These are phyloP conservation scores for Arthonia radiata DNA, from an alignment of 495 filamentous ascomycete genomes.

Conservation along the genomic window DNA sequence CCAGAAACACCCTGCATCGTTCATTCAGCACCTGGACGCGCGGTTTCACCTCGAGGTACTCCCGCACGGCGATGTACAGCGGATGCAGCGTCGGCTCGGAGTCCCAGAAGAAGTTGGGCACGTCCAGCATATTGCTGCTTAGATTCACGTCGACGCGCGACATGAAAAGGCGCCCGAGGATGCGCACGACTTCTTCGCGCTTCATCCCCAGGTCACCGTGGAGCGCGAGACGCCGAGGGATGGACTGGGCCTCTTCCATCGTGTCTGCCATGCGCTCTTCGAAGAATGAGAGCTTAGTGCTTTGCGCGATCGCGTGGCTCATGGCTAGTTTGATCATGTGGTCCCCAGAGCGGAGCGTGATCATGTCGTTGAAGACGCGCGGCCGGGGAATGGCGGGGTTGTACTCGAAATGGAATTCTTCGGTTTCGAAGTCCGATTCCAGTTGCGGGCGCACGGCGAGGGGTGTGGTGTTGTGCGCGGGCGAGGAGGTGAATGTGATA, in stretches of 20 bases:
- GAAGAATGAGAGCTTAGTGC: constrained; percentile 89
- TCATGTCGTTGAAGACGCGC: constrained; percentile 96
- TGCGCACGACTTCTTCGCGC: constrained; percentile 72
- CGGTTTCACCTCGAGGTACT: constrained; percentile 91
- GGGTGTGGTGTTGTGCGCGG: constrained; percentile 11
- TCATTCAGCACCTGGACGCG: constrained; percentile 91
- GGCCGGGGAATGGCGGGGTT: constrained; percentile 60
- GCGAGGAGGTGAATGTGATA: constrained; percentile 65
- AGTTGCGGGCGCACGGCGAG: constrained; percentile 33
- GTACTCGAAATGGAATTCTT: constrained; percentile 98
- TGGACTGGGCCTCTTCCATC: constrained; percentile 76
- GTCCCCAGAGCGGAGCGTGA: constrained; percentile 77
- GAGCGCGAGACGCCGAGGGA: constrained; percentile 67
- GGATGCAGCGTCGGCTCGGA: constrained; percentile 85
- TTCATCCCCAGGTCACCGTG: constrained; percentile 83
- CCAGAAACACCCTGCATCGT: constrained; percentile 85
- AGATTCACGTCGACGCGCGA: constrained; percentile 93
- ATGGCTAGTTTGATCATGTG: constrained; percentile 99
- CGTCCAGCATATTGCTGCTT: constrained; percentile 89
- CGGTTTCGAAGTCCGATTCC: constrained; percentile 83
- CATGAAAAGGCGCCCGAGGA: constrained; percentile 75
- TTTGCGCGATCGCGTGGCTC: constrained; percentile 89
- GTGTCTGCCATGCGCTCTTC: constrained; percentile 91
- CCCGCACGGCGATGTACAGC: constrained; percentile 79
- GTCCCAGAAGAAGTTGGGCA: constrained; percentile 98